Percentiles rank a stretch among this genome's conserved stretches.
Evolutionary conservation across 169 alveolate genomes (phyloP).

Genomic region (Prorocentrum cordatum): DNA sequence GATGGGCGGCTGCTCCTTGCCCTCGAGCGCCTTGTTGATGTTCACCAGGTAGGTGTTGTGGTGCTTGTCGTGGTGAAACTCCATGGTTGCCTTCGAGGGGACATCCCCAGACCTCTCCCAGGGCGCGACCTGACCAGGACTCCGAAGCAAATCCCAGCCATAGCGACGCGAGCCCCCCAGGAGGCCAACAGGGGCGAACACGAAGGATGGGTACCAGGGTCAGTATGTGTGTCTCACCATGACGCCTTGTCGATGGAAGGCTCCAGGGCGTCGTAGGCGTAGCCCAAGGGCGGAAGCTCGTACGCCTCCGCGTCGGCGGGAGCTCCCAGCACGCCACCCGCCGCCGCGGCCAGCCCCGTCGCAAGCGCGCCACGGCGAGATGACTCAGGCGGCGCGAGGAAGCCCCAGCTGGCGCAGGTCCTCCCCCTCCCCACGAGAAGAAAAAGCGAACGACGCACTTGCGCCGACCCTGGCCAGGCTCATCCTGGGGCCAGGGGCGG

Average conservation of each 20-base stretch:
- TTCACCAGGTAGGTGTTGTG: conserved; percentile 49
- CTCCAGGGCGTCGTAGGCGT: conserved; percentile 42
- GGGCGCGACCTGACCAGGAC: background rate
- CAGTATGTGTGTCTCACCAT: background rate
- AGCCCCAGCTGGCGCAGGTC: no score
- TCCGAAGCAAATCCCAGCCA: background rate
- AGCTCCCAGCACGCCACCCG: no score
- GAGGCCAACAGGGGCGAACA: background rate
- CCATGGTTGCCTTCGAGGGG: conserved; percentile 34
- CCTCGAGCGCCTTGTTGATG: conserved; percentile 63
- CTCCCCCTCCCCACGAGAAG: no score
- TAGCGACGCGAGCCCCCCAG: background rate
- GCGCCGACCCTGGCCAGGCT: no score
- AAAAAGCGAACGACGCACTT: no score
- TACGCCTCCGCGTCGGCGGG: no score
- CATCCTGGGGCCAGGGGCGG: no score
- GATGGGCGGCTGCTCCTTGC: conserved; percentile 47
- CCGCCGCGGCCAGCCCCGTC: no score
- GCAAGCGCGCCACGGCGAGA: no score
- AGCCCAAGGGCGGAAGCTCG: conserved; percentile 35
- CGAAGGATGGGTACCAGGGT: background rate
- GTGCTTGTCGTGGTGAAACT: conserved; percentile 67
- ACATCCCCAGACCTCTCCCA: background rate
- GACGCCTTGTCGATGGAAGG: background rate
- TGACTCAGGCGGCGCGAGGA: no score